Evolutionary conservation across 371 early-diverging fungal species (phyloP).

Genomic region (Circinella umbellata): DNA sequence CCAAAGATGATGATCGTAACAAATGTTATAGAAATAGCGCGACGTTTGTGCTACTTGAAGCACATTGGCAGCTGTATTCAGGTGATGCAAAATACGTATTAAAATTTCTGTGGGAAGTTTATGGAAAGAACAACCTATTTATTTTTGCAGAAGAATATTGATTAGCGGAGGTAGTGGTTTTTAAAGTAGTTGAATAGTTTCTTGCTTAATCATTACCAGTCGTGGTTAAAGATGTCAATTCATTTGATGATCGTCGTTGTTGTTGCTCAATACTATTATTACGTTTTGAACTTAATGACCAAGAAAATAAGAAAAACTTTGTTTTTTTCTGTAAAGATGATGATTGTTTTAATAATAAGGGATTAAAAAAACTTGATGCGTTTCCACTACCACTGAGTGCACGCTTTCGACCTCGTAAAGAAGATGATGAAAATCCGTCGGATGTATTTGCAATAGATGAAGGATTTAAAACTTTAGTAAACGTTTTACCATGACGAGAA

Average conservation of each 20-base stretch:
- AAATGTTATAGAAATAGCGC: slow-evolving; percentile 19
- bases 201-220: no score
- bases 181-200: no score
- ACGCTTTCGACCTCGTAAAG: slow-evolving; percentile 1
- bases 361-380: not conserved
- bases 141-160: no score
- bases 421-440: not conserved
- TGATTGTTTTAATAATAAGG: not conserved
- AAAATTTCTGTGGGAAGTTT: slow-evolving; percentile 36
- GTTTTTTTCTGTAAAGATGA: slow-evolving; percentile 5
- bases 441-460: not conserved
- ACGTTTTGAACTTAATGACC: not conserved
- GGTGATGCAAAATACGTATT: slow-evolving; percentile 22
- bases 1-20: slow-evolving; percentile 27
- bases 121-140: not conserved
- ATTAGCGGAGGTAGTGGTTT: no score
- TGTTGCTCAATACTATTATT: not conserved
- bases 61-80: slow-evolving; percentile 24
- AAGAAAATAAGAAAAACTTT: slow-evolving; percentile 3
- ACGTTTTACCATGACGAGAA: slow-evolving; percentile 9
- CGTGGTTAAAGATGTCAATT: not conserved
- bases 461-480: slow-evolving; percentile 9
- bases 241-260: not conserved
- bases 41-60: slow-evolving; percentile 30
- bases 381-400: slow-evolving; percentile 1